Base-by-base conservation (phyloP, 306 rosid species). In the Castanopsis chinensis region DNA sequence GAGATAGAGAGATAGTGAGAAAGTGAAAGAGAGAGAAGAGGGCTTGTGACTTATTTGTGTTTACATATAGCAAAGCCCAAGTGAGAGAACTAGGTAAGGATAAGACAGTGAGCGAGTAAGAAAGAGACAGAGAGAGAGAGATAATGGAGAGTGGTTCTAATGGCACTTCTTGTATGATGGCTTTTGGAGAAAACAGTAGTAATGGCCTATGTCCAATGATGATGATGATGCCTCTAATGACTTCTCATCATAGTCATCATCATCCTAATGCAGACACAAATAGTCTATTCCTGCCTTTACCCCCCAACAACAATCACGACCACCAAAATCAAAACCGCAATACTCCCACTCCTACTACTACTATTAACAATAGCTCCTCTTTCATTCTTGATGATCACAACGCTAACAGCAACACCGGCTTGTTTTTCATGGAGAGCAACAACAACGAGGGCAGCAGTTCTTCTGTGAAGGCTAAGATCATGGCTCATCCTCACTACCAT, bases 401-500 rank as follows among this genome's bases (percentile, higher is more conserved):
- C 71, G 45, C n/a, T 72, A 49, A 19, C 82, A 73, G 19, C 79
- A 75, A 28, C 67, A 19, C 81, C 23, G 89, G 85, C 5, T 87
- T 79, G 81, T 95, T 85, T 83, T 85, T 91, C 90, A 90, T 95
- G 99, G 98, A 87, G 12, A 72, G 27, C 51, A 78, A 56, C 80
- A 67, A 76, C 76, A 76, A 41, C 76, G 60, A 33, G 58, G 27
- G 4, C 86, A 64, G 72, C 85, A 73, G 69, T 69, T 79, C 91
- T 35, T 63, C 88, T 52, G 79, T 89, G 30, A 95, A 91, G 86
- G 91, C 93, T 7, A 95, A 93, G 93, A 93, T 95, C 88, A 91
- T 93, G 96, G 93, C 93, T 45, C 99, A 95, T 89, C 98, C 99
- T 82, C 97, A 91, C 91, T 95, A 95, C 85, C 99, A 87, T 52